A percentile compares a stretch with the other conserved stretches of the same genome.
Evolutionary conservation across 306 rosid species (phyloP).

Genomic region (Inga laurina): DNA sequence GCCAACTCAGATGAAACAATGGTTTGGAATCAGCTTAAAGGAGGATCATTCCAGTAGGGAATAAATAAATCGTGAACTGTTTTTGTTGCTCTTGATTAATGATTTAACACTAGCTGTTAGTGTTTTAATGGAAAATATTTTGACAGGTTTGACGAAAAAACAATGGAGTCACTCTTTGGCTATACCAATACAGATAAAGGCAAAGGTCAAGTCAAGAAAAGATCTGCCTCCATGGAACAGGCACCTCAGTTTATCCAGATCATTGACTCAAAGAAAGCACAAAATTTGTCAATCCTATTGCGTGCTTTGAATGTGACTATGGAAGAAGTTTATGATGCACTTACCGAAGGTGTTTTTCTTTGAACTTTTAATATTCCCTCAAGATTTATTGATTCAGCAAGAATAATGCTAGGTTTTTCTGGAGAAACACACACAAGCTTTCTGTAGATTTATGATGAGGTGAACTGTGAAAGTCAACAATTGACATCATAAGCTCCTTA

Average conservation of each 20-base stretch:
- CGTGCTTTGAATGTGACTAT: slow-evolving; percentile 83
- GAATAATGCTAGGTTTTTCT: slow-evolving; percentile 23
- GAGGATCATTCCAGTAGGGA: slow-evolving; percentile 98
- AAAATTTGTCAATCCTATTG: slow-evolving; percentile 80
- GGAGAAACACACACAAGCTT: neutral
- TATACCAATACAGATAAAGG: slow-evolving; percentile 57
- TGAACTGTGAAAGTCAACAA: neutral
- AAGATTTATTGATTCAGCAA: slow-evolving; percentile 9
- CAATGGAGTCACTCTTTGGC: slow-evolving; percentile 92
- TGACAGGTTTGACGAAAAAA: slow-evolving; percentile 89
- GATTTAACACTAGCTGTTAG: slow-evolving; percentile 35
- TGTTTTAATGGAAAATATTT: slow-evolving; percentile 23
- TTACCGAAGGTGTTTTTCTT: slow-evolving; percentile 70
- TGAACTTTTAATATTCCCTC: slow-evolving; percentile 6
- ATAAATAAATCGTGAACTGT: slow-evolving; percentile 17
- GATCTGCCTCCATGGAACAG: slow-evolving; percentile 58
- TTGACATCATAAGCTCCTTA: neutral
- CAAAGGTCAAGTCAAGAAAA: slow-evolving; percentile 58
- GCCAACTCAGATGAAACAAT: slow-evolving; percentile 91
- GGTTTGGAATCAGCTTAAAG: slow-evolving; percentile 97
- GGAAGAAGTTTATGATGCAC: slow-evolving; percentile 93
- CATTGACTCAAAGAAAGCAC: slow-evolving; percentile 77
- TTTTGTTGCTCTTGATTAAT: slow-evolving; percentile 23
- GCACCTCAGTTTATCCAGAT: slow-evolving; percentile 67
- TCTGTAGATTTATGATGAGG: neutral